Conservation (phyloP, 1,139 yeast genomes). For the Pneumocystis oryctolagi region DNA sequence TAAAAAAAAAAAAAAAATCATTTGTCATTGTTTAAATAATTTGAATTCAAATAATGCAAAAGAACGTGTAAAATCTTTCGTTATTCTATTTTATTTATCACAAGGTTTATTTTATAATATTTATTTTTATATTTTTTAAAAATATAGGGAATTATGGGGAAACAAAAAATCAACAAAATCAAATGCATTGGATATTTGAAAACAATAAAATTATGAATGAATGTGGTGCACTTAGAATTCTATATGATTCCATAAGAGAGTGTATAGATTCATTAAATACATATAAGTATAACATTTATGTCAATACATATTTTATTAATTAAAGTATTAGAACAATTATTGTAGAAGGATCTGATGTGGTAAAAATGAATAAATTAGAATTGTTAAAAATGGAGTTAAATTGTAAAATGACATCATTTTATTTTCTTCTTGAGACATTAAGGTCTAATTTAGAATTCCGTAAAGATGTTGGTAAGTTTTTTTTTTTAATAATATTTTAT, state of each 20-base stretch:
- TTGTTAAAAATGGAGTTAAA: conserved; percentile 23
- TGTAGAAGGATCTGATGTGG: conserved; percentile 7
- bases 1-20: not conserved
- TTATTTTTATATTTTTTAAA: conserved; percentile 15
- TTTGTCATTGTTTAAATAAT: conserved; percentile 4
- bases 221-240: conserved; percentile 15
- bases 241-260: conserved; percentile 16
- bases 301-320: not conserved
- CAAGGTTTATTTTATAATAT: conserved; percentile 4
- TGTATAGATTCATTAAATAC: conserved; percentile 9
- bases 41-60: not conserved
- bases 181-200: conserved; percentile 25
- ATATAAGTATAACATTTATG: not conserved
- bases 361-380: conserved; percentile 2
- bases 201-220: conserved; percentile 20
- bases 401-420: conserved; percentile 39
- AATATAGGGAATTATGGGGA: conserved; percentile 28
- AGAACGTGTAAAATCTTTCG: not conserved
- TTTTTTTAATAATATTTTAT: not conserved
- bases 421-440: conserved; percentile 31
- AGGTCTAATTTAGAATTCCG: conserved; percentile 20
- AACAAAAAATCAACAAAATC: conserved; percentile 25
- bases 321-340: conserved; percentile 14
- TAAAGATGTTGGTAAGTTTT: conserved; percentile 11
- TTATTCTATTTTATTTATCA: not conserved